A percentile compares a stretch with the other conserved stretches of the same genome.
Conservation (phyloP, 768 basidiomycete species). For the Trametes elegans region DNA sequence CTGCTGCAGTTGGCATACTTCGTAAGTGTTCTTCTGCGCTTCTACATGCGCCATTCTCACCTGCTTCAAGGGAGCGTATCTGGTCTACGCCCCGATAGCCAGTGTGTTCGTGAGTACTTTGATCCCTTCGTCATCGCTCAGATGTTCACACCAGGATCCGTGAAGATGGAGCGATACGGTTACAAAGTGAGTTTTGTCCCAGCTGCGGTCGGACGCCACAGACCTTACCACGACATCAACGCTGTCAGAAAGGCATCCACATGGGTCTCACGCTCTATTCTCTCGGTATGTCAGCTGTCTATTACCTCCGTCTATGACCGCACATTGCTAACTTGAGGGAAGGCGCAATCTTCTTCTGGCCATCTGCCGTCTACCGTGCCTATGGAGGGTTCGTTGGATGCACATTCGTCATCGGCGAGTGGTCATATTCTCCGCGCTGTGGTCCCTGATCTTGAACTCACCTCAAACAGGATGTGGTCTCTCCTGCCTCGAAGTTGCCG, state of each 20-base stretch:
- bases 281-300: conserved; percentile 37
- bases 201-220: background rate
- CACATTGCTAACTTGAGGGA: conserved; percentile 16
- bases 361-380: conserved; percentile 62
- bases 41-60: background rate
- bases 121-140: background rate
- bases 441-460: conserved; percentile 23
- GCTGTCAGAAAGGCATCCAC: conserved; percentile 54
- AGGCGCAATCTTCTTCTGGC: conserved; percentile 81
- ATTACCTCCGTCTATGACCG: conserved; percentile 25
- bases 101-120: conserved; percentile 48
- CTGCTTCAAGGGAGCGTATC: conserved; percentile 50
- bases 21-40: conserved; percentile 32
- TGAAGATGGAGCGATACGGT: conserved; percentile 58
- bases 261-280: conserved; percentile 59
- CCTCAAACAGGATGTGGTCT: conserved; percentile 58
- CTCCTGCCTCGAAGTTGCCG: conserved; percentile 65
- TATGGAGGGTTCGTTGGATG: conserved; percentile 75
- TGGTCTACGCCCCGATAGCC: conserved; percentile 58
- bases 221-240: conserved; percentile 2
- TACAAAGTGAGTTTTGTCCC: conserved; percentile 50
- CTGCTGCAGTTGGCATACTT: conserved; percentile 75
- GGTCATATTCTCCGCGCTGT: conserved; percentile 1
- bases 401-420: conserved; percentile 64
- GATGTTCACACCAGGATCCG: background rate